Conservation (phyloP, 208 protist species). For the Wallacemonas sp. region DNA sequence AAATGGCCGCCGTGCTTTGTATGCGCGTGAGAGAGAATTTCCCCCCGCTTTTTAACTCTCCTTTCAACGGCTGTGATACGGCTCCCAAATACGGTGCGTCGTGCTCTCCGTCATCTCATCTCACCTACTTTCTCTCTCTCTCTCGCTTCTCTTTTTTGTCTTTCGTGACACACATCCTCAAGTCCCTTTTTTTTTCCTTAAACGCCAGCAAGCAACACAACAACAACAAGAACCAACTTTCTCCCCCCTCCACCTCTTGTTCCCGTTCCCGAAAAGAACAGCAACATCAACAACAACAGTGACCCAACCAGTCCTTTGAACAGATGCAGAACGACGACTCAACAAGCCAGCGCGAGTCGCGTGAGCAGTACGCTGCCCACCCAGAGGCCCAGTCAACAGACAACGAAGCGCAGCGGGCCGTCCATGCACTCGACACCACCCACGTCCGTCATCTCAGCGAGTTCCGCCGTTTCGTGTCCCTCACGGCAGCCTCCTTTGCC, state of each 20-base stretch:
- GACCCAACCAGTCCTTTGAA: too few species aligned
- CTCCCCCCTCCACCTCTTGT: background rate
- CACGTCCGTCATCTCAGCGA: slow-evolving; percentile 27
- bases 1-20: too few species aligned
- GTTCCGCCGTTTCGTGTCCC: slow-evolving; percentile 31
- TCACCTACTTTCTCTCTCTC: slow-evolving; percentile 6
- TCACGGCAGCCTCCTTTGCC: slow-evolving; percentile 34
- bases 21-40: too few species aligned
- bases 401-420: background rate
- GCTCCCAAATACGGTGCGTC: too few species aligned
- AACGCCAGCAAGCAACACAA: background rate
- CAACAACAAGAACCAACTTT: background rate
- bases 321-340: background rate
- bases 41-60: too few species aligned
- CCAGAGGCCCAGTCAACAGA: background rate
- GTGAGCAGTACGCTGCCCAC: background rate
- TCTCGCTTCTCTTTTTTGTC: background rate
- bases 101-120: background rate
- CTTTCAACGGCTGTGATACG: too few species aligned
- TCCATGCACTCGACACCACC: background rate
- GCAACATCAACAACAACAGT: background rate
- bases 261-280: background rate
- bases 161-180: background rate
- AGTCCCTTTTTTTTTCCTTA: slow-evolving; percentile 8
- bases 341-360: slow-evolving; percentile 1